phyloP scores from a whole-genome alignment of 176 grass and related monocot species.

The barley (Hordeum vulgare) region DNA sequence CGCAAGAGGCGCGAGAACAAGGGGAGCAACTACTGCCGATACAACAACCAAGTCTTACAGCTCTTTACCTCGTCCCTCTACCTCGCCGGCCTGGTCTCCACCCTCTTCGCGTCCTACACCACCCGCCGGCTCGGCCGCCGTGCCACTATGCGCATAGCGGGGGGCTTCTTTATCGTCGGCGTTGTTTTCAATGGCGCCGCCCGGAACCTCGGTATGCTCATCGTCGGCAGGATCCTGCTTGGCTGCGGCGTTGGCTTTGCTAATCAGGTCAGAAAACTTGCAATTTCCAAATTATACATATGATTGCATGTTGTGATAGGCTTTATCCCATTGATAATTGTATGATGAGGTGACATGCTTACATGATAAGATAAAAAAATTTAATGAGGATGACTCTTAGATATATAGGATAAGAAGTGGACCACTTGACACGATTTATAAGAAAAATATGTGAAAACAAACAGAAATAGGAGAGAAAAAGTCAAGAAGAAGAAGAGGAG shows the following conservation, averaged over 20 bases:
- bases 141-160: slow-evolving; percentile 72
- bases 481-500: too few relatives aligned
- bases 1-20: slow-evolving; percentile 43
- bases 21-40: slow-evolving; percentile 92
- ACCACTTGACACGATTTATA: too few relatives aligned
- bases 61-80: slow-evolving; percentile 83
- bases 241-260: slow-evolving; percentile 79
- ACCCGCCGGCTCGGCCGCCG: slow-evolving; percentile 54
- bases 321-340: too few relatives aligned
- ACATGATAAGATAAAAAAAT: too few relatives aligned
- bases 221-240: slow-evolving; percentile 66
- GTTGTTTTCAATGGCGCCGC: slow-evolving; percentile 65
- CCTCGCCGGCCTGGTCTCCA: slow-evolving; percentile 67
- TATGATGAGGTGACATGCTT: too few relatives aligned
- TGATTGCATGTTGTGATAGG: too few relatives aligned
- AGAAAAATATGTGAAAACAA: too few relatives aligned
- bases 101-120: slow-evolving; percentile 80
- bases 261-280: slow-evolving; percentile 47
- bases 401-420: too few relatives aligned
- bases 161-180: slow-evolving; percentile 49
- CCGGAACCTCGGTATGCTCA: slow-evolving; percentile 54
- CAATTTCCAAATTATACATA: too few relatives aligned
- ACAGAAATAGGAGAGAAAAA: too few relatives aligned
- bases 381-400: too few relatives aligned
- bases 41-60: slow-evolving; percentile 63